Evolutionary conservation across 257 asterid genomes (phyloP), one percentile per base, ranked within the genome.

Genomic region (Echites panduratus): DNA sequence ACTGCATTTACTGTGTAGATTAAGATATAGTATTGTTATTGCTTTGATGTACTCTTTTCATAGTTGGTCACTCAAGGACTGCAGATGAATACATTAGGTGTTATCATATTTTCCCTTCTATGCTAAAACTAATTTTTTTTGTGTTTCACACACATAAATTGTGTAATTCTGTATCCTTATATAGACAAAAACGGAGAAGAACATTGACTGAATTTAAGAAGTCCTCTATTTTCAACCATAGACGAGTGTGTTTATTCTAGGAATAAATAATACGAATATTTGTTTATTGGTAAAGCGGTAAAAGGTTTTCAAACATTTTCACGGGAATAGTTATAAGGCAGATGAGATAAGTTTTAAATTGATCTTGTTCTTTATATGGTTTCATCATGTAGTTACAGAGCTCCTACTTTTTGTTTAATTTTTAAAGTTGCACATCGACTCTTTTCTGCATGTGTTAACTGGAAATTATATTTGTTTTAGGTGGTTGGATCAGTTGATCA

Each of bases 401-500:
- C 24, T 62, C 69, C 7, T 38, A 14, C 1, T 16, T 56, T 54
- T 0, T 40, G 20, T 62, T 32, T 35, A 62, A 62, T 29, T 19
- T 27, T 27, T 19, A 64, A 2, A 20, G 17, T 32, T 38, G 48
- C 47, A 64, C 27, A 35, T 19, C n/a, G 16, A 43, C 44, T 70
- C 43, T 41, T 20, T 64, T 69, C 70, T 75, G 22, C 70, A 61
- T 71, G 47, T 72, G 53, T 22, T 71, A 56, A 17, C 9, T 63
- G 43, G 68, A 29, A 62, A 41, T 48, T 80, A 69, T 72, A 38
- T 73, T 22, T 59, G 72, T 70, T 70, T 74, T 10, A 95, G 99
- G 95, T 88, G 76, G 94, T 95, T 61, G 98, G 98, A 80, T 86
- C 93, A 49, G 77, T 89, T 80, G 97, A 95, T 82, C 92, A 86